Evolutionary conservation across 257 asterid genomes (phyloP), one percentile per base, ranked within the genome.

Genomic region (Agastache rugosa): DNA sequence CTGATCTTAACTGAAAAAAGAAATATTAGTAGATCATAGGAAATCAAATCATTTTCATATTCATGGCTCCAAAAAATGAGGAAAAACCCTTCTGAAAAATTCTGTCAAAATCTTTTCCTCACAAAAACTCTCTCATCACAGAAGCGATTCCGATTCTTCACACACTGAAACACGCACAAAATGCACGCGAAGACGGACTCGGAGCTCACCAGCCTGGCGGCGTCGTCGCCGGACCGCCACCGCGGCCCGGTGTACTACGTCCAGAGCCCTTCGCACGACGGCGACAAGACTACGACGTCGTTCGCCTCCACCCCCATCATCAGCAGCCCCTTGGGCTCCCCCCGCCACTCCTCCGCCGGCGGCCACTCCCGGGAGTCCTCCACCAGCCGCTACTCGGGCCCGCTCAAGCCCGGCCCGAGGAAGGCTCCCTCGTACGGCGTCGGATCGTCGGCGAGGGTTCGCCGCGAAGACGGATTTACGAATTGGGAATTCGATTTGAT

Each of bases 251-350:
- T 62, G 16, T 93, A 89, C 84, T 91, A 72, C 88, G 98, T 93
- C 20, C 97, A 93, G 77, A 93, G 98, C 83, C 98, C 98, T 0
- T 89, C 97, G 4, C 94, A 93, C 83, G 98, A 89, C 77, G 98
- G 96, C 1, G 97, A 89, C 74, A 93, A 90, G 62, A 87, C 90
- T 14, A 76, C 94, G 72, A 82, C 84, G 45, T 92, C 97, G 67
- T 86, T 89, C 23, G 92, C 85, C 63, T 93, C 98, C 0, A 89
- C 97, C 1, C 96, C 97, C 4, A 86, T 85, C 11, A 47, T 83
- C 67, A 77, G 80, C 35, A 90, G 97, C 75, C 96, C 96, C 2
- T 35, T 75, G 80, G 97, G 91, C 10, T 93, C 98, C 0, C 97
- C 98, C 6, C 96, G 88, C 11, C 93, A 88, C 81, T 88, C 89